Base-by-base conservation (phyloP, 345 rosid species). In the Gossypium ekmanianum region DNA sequence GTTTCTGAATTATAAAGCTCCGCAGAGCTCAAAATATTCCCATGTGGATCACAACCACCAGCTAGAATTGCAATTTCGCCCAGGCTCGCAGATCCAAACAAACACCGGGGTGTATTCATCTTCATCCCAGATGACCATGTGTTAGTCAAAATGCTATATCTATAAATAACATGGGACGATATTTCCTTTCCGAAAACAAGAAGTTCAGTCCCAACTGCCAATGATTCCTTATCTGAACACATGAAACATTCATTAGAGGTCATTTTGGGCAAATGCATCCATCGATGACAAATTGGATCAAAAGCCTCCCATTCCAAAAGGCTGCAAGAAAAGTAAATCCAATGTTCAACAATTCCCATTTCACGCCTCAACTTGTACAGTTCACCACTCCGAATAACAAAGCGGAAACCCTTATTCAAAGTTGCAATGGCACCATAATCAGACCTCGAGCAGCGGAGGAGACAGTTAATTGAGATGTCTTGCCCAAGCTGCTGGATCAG, bases 301-400 rank as follows among this genome's bases (percentile, higher is more conserved):
- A 86, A 91, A 50, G 90, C 91, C 78, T 88, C 95, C 98, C 98
- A 94, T 70, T 89, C 86, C 39, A 83, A 75, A 63, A 87, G 84
- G 68, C 81, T 79, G 75, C 97, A 88, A 0, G 97, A 89, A 81
- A 92, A 88, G 76, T 91, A 94, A 7, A 91, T 84, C 98, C 98
- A 94, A 57, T 90, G 91, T 67, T 90, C 95, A 5, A 84, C 69
- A 1, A 84, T 80, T 7, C 88, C 93, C 68, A 75, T 84, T 66
- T 76, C 18, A 43, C 82, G 79, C 81, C 95, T 77, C 52, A 86
- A 82, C 71, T 81, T 79, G 74, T 88, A 88, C 72, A 90, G 78
- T 79, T 87, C 88, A 7, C 91, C 90, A 22, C 82, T 87, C 59
- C 76, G 75, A 57, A 90, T 57, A 44, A 90, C 61, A 59, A 81